These are phyloP conservation scores for Candida sanyaensis DNA, from an alignment of 1,139 yeast species.

Conservation along the genomic window DNA sequence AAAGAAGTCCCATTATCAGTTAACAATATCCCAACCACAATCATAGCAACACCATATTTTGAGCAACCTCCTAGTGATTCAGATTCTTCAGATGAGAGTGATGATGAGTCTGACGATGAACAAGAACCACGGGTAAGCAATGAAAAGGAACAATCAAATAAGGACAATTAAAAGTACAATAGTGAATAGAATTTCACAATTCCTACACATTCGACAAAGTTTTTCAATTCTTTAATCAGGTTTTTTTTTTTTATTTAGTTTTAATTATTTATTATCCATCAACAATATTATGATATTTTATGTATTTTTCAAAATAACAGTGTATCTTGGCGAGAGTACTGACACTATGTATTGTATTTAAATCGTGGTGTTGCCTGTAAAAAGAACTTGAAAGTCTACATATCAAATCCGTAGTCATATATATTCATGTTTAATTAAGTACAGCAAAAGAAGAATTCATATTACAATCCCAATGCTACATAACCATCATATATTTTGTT, in stretches of 20 bases:
- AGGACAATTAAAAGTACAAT: background rate
- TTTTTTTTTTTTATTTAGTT: background rate
- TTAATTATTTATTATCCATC: background rate
- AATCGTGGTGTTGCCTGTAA: too few species aligned
- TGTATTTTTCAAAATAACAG: too few species aligned
- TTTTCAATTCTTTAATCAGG: background rate
- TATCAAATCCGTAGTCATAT: too few species aligned
- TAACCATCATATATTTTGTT: background rate
- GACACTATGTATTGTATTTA: too few species aligned
- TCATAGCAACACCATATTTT: constrained; percentile 44
- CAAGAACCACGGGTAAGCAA: background rate
- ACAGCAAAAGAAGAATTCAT: too few species aligned
- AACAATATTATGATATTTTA: too few species aligned
- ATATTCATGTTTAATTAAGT: too few species aligned
- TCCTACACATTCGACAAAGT: background rate
- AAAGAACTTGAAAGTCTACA: too few species aligned
- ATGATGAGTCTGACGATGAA: constrained; percentile 8
- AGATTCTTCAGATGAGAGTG: constrained; percentile 26
- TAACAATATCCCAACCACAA: constrained; percentile 18
- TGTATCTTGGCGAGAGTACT: too few species aligned
- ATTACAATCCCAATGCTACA: background rate
- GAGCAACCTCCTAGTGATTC: constrained; percentile 42
- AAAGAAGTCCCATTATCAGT: background rate
- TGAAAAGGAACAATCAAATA: constrained; percentile 1
- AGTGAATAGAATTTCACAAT: background rate